Base-by-base conservation (phyloP, 192 early-diverging fungal species). In the Umbelopsis sp. region DNA sequence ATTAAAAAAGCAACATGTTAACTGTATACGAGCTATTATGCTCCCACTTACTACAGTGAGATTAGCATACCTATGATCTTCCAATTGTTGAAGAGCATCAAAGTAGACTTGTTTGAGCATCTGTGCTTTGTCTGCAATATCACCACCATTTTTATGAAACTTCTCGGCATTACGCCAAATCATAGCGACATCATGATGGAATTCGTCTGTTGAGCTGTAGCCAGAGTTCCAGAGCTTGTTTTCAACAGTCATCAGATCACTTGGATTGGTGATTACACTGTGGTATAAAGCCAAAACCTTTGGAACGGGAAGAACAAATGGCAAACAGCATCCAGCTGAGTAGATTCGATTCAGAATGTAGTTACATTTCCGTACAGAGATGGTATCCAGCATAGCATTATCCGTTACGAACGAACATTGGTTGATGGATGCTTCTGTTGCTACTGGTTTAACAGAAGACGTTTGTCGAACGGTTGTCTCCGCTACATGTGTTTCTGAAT, bases 211-310 rank as follows among this genome's bases (percentile, higher is more conserved):
- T 16, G 49, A 72, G 4, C 70, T 69, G 47, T 84, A 86, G 31
- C 72, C 68, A 20, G 80, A 77, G 6, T 76, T 77, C 83, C 84
- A 88, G 3, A 88, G 72, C 68, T 81, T 88, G 10, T 75, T 70
- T 43, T 88, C 87, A 22, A 84, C 80, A 0, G 85, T 85, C 8
- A 67, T 77, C 43, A 88, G 36, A 65, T 88, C 87, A 83, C 86
- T 88, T 11, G 85, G 79, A 16, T 81, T 69, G 34, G 77, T 78
- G 52, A 88, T 83, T 26, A 81, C 66, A 6, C 72, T 70, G 14
- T 86, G 81, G 66, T 88, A 88, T 14, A 79, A 73, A 11, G 81
- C 47, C 1, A 80, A 59, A 2, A 81, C 74, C 10, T 52, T 54
- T 0, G 82, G 85, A 24, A 86, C 85, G 12, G 79, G 79, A 38